A percentile compares a stretch with the other conserved stretches of the same genome.
Conservation (phyloP, 2,329 filamentous ascomycete species). For the Epichloe festucae region DNA sequence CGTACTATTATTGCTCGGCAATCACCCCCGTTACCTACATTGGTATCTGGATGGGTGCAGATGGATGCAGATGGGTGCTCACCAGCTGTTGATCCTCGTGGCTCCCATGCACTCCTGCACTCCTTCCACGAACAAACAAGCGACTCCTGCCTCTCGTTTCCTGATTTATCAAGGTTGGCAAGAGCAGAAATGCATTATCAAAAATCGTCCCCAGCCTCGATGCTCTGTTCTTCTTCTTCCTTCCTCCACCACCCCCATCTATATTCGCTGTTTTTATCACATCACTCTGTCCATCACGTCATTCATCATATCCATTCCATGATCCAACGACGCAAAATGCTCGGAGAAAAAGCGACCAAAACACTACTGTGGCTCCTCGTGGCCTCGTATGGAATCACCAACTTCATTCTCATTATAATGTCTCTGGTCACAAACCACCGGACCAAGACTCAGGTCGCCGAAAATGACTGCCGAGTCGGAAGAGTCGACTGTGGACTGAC, state of each 20-base stretch:
- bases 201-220: too few relatives aligned
- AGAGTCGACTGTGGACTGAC: conserved; percentile 1
- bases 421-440: conserved; percentile 5
- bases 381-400: conserved; percentile 10
- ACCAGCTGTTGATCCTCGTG: too few relatives aligned
- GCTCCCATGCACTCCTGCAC: too few relatives aligned
- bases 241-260: background rate
- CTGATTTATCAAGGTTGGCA: too few relatives aligned
- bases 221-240: background rate
- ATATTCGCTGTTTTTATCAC: background rate
- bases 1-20: too few relatives aligned
- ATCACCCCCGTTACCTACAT: too few relatives aligned
- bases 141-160: too few relatives aligned
- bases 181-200: too few relatives aligned
- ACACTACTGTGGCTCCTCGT: conserved; percentile 9
- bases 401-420: conserved; percentile 12
- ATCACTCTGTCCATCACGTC: background rate
- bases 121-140: too few relatives aligned
- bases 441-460: background rate
- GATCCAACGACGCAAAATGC: background rate
- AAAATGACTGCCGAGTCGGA: background rate
- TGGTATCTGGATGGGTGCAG: too few relatives aligned
- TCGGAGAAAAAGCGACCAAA: background rate
- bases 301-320: background rate
- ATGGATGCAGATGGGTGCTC: too few relatives aligned